These are phyloP conservation scores for Pythium rhizo-oryzae DNA, from an alignment of 352 stramenopile species.

Conservation along the genomic window DNA sequence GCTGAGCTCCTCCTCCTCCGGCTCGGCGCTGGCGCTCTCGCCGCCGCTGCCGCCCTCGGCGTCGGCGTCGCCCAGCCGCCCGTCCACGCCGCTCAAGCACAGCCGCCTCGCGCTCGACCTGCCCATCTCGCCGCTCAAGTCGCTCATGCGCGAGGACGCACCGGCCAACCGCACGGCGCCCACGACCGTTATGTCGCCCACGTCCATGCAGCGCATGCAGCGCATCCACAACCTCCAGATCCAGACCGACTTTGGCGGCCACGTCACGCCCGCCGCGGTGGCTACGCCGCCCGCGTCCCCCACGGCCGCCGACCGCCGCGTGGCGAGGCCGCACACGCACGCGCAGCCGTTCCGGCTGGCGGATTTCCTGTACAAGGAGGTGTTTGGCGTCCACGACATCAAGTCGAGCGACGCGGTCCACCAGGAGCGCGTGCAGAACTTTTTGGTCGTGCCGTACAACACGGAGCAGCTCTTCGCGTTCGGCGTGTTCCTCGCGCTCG, in stretches of 20 bases:
- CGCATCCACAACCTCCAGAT: slow-evolving; percentile 37
- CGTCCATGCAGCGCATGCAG: slow-evolving; percentile 41
- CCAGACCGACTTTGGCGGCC: slow-evolving; percentile 32
- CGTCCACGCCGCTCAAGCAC: slow-evolving; percentile 19
- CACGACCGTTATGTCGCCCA: slow-evolving; percentile 26
- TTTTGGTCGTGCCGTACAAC: slow-evolving; percentile 73
- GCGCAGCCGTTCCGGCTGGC: slow-evolving; percentile 50
- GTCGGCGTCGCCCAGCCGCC: slow-evolving; percentile 6
- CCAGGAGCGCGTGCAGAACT: slow-evolving; percentile 83
- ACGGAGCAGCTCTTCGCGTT: slow-evolving; percentile 92
- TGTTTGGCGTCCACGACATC: slow-evolving; percentile 84
- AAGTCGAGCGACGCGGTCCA: slow-evolving; percentile 73
- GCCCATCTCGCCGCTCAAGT: slow-evolving; percentile 24
- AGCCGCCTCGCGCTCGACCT: slow-evolving; percentile 26
- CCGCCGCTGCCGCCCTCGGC: not conserved
- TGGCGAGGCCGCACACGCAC: not conserved
- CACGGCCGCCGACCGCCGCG: not conserved
- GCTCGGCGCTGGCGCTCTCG: not conserved
- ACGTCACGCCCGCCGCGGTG: not conserved
- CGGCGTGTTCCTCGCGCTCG: slow-evolving; percentile 94
- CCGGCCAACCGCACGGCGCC: not conserved
- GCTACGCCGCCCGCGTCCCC: not conserved
- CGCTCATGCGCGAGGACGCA: slow-evolving; percentile 9
- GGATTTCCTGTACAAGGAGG: slow-evolving; percentile 87
- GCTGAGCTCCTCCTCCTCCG: not conserved